Evolutionary conservation across 2,329 filamentous ascomycete genomes (phyloP).

Genomic region (Diaporthe vexans): DNA sequence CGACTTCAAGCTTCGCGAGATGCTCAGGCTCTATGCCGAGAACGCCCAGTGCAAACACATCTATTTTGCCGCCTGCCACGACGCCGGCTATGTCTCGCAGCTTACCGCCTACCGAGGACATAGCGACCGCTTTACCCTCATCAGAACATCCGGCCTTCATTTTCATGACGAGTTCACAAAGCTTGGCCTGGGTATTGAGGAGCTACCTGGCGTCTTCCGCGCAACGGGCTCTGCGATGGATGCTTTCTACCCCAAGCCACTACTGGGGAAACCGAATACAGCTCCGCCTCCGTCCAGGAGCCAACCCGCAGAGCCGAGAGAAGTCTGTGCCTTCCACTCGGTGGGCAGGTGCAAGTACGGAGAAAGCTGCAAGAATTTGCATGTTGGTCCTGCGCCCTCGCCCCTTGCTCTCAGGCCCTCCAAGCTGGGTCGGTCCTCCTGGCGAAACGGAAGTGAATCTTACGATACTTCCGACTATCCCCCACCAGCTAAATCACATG

Average conservation of each 20-base stretch:
- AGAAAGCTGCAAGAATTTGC: conserved; percentile 48
- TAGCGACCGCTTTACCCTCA: conserved; percentile 66
- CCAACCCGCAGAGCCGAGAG: conserved; percentile 39
- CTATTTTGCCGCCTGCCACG: conserved; percentile 74
- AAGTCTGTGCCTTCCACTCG: conserved; percentile 47
- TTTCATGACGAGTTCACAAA: conserved; percentile 67
- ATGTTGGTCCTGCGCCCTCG: conserved; percentile 39
- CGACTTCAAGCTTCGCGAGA: conserved; percentile 70
- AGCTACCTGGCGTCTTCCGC: conserved; percentile 67
- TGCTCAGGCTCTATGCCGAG: conserved; percentile 65
- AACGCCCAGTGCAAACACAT: conserved; percentile 75
- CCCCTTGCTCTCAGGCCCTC: conserved; percentile 19
- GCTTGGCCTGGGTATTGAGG: conserved; percentile 64
- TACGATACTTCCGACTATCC: conserved; percentile 37
- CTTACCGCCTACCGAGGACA: conserved; percentile 66
- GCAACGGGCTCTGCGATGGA: conserved; percentile 37
- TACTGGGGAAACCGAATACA: not conserved
- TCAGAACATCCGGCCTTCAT: conserved; percentile 60
- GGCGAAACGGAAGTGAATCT: conserved; percentile 31
- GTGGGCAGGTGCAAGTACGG: conserved; percentile 50
- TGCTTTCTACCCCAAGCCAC: conserved; percentile 35
- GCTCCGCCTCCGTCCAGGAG: conserved; percentile 13
- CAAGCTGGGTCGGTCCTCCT: conserved; percentile 28
- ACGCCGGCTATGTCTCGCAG: conserved; percentile 69
- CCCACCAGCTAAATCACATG: conserved; percentile 23